Evolutionary conservation across 352 stramenopile genomes (phyloP).

Genomic region (Phytophthora capsici): DNA sequence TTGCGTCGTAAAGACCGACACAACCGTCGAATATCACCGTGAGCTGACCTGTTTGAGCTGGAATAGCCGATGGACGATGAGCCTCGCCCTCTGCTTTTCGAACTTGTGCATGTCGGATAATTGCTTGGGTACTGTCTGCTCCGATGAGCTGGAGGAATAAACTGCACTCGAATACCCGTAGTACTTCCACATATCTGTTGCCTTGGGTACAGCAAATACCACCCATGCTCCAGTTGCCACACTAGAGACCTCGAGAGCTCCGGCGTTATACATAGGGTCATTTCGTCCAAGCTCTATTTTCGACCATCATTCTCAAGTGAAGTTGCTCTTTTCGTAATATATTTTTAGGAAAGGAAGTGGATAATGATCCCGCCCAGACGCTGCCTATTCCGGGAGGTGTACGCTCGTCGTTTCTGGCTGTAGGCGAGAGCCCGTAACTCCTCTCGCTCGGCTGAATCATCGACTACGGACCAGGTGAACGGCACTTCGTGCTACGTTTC

Average conservation of each 20-base stretch:
- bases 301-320: not conserved
- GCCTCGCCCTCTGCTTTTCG: constrained; percentile 47
- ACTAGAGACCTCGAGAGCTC: not conserved
- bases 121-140: constrained; percentile 51
- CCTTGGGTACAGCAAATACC: constrained; percentile 51
- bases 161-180: constrained; percentile 58
- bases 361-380: not conserved
- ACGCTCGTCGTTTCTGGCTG: constrained; percentile 15
- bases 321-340: not conserved
- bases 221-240: constrained; percentile 47
- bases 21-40: constrained; percentile 63
- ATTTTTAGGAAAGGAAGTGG: constrained; percentile 6
- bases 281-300: constrained; percentile 19
- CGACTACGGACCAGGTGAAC: constrained; percentile 15
- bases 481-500: constrained; percentile 31
- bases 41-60: constrained; percentile 38
- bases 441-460: constrained; percentile 25
- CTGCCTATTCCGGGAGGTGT: constrained; percentile 22
- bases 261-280: constrained; percentile 4
- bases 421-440: constrained; percentile 25
- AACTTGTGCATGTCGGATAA: constrained; percentile 57
- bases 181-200: constrained; percentile 44
- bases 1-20: constrained; percentile 55
- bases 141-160: constrained; percentile 73
- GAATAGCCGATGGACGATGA: constrained; percentile 31